A percentile compares a stretch with the other conserved stretches of the same genome.
Conservation (phyloP, 495 filamentous ascomycete species). For the Podospora tetraspora region DNA sequence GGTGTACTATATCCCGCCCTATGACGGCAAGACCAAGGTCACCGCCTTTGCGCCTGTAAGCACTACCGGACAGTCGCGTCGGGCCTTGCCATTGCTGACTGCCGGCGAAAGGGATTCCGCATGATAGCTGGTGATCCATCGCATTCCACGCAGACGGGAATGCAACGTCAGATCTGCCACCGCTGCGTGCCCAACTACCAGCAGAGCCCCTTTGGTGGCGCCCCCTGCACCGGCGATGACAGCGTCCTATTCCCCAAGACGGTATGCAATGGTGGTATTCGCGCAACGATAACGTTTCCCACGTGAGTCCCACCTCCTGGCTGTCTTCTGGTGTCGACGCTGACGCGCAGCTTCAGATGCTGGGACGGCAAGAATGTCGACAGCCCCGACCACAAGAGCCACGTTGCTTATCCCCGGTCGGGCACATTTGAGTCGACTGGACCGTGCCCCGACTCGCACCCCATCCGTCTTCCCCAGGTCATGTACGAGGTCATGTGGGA, state of each 20-base stretch:
- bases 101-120: slow-evolving; percentile 31
- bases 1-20: slow-evolving; percentile 48
- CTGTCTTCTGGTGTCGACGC: background rate
- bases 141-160: slow-evolving; percentile 27
- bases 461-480: slow-evolving; percentile 41
- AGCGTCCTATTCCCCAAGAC: slow-evolving; percentile 39
- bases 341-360: slow-evolving; percentile 17
- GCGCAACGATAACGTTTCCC: slow-evolving; percentile 46
- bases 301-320: slow-evolving; percentile 23
- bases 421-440: slow-evolving; percentile 37
- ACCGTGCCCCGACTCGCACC: slow-evolving; percentile 42
- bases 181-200: slow-evolving; percentile 44
- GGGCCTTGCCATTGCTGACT: background rate
- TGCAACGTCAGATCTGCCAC: slow-evolving; percentile 43
- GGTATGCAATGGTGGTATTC: slow-evolving; percentile 43
- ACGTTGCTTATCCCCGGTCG: slow-evolving; percentile 40
- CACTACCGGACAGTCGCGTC: background rate
- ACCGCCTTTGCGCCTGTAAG: slow-evolving; percentile 45
- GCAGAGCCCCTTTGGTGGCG: slow-evolving; percentile 47
- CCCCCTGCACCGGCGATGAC: slow-evolving; percentile 48
- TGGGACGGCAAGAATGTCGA: slow-evolving; percentile 55
- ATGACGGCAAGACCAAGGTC: slow-evolving; percentile 38
- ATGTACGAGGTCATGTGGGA: slow-evolving; percentile 50
- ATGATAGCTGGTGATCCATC: slow-evolving; percentile 40
- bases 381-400: slow-evolving; percentile 47